Base-by-base conservation (phyloP, 176 grass and related monocot species). In the Calamus simplicifolius region DNA sequence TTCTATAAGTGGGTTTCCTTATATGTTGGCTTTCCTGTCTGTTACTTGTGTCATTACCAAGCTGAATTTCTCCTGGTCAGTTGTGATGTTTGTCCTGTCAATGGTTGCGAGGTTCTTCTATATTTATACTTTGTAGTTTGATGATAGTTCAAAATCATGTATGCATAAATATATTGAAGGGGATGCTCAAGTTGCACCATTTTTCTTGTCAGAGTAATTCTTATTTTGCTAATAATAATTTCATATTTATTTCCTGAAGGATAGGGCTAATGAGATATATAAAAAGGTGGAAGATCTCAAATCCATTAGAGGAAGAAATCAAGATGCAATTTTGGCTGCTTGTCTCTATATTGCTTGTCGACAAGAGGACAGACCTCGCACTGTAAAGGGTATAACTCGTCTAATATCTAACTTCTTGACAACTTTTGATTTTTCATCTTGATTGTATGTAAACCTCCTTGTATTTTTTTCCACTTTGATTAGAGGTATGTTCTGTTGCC, bases 221-320 rank as follows among this genome's bases (percentile, higher is more conserved):
- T 56, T 56, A 13, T 56, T 18, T 56, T 19, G n/a, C 10, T 56
- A 3, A 56, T 23, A 56, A 25, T 7, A 56, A 25, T 56, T 25
- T 7, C 35, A 43, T 43, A 26, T 63, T 67, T 19, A 7, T 50
- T 51, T 27, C 54, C 28, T 76, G 3, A 70, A 94, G 89, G 89
- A 95, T 52, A 81, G 85, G 54, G 89, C 89, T 57, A 95, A 95
- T 59, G 89, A 95, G 84, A 88, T 95, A 10, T 95, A 89, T 59
- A 95, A 95, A 76, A 95, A 85, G 62, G 84, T 95, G 61, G 89
- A 95, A 75, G 89, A 95, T 82, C 70, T 82, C 35, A 95, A 95
- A 59, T 88, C 81, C 70, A 84, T 95, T 16, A 82, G 78, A 23
- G 85, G 89, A 67, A 81, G 85, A 77, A 95, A 88, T 66, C 89